phyloP scores from a whole-genome alignment of 202 grass and related monocot species.

The Musa balbisiana region DNA sequence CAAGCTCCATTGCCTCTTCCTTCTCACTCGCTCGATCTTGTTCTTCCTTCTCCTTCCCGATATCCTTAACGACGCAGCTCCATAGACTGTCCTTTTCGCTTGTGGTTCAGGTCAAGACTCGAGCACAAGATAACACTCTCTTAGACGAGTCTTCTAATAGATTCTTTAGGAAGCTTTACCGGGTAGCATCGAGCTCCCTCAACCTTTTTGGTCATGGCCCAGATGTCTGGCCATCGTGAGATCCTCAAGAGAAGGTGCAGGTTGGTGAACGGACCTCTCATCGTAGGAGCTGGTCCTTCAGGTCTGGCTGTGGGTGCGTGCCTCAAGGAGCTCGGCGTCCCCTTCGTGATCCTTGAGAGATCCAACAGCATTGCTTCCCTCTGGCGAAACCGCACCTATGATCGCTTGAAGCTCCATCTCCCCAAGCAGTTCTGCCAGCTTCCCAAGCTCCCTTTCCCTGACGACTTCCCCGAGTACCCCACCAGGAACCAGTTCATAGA shows the following conservation, averaged over 20 bases:
- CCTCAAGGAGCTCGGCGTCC: conserved; percentile 9
- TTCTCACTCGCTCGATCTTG: no score
- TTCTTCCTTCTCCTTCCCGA: no score
- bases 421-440: conserved; percentile 10
- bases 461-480: conserved; percentile 3
- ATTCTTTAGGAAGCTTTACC: no score
- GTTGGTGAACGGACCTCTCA: conserved; percentile 2
- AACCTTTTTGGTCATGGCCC: neutral
- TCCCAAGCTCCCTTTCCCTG: neutral
- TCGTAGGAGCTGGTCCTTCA: neutral
- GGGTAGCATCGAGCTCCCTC: neutral
- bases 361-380: conserved; percentile 5
- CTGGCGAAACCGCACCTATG: conserved; percentile 4
- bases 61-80: no score
- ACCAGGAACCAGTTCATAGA: conserved; percentile 5
- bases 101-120: no score
- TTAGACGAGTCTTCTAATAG: no score
- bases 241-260: neutral
- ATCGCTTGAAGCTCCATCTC: conserved; percentile 6
- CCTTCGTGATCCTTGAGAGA: neutral
- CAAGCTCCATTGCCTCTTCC: no score
- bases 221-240: neutral
- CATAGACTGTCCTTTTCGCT: no score
- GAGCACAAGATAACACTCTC: no score
- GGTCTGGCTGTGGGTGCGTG: neutral